Base-by-base conservation (phyloP, 305 asterid genomes). In the Plantago coronopus region DNA sequence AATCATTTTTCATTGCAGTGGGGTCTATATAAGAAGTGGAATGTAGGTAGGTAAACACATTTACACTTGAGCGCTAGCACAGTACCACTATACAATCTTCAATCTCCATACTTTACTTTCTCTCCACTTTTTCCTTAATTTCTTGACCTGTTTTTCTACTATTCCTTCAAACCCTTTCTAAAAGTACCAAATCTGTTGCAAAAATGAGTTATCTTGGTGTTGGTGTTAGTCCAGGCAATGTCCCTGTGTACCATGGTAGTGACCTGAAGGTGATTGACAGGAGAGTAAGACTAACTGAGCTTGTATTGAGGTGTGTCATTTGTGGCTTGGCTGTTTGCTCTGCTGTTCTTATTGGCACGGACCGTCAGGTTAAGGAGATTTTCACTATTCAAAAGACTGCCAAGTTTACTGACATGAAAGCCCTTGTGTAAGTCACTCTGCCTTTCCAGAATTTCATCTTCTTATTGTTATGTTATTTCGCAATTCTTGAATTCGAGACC, bases 141-240 rank as follows among this genome's bases (percentile, higher is more conserved):
- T 17, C 50, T 40, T n/a, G n/a, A n/a, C n/a, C n/a, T n/a, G n/a
- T n/a, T n/a, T 10, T 48, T 56, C 63, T 14, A 21, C 14, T 43
- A 5, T 9, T 54, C 48, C 12, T 54, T 13, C 25, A 48, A 45
- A 45, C 17, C 17, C 49, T 6, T 45, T 45, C 13, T n/a, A 18
- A 17, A 46, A 46, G 18, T 46, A n/a, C 20, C 20, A 17, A 48
- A 48, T 48, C 12, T 34, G n/a, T 62, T 50, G 34, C 11, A 53
- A 79, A 57, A 25, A 93, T 87, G 95, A 91, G 86, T 72, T 85
- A 85, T 55, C 75, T 85, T 67, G 94, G 95, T 46, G 88, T 86
- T 54, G 98, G 95, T 17, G 95, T 84, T 72, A 91, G 98, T 40
- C 96, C 98, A 14, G 95, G 98, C 15, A 82, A 78, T 81, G 94